Base-by-base conservation (phyloP, 495 filamentous ascomycete genomes). In the Neurospora sp. region DNA sequence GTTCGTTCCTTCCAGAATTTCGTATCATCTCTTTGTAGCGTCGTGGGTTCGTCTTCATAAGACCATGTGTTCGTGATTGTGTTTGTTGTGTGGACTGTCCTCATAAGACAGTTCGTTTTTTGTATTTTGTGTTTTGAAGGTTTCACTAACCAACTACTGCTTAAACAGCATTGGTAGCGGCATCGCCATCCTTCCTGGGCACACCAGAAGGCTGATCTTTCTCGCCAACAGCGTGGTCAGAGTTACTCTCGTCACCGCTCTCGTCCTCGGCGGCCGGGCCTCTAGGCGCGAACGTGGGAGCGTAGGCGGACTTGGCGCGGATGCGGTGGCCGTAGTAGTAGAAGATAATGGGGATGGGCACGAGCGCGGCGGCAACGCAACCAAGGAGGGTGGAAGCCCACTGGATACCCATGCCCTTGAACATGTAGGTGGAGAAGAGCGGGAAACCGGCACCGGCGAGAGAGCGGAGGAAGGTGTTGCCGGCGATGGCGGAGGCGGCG, bases 401-500 rank as follows among this genome's bases (percentile, higher is more conserved):
- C 73, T 95, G 82, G 69, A 96, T 90, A 46, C 91, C 90, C 80
- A 97, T 86, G 42, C 85, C 88, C 4, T 90, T 81, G 80, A 94
- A 95, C 92, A 97, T 94, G 75, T 95, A 91, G 12, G 83, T 88
- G 0, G 90, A 86, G 79, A 97, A 97, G 4, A 97, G 85, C 12
- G 94, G 94, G 82, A 97, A 97, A 0, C 86, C 89, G 9, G 92
- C 91, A 31, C 91, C 93, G 62, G 89, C 89, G 1, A 93, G 82
- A 6, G 91, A 94, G 3, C 94, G 92, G 10, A 96, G 84, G 80
- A 97, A 94, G 0, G 94, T 96, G 80, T 97, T 97, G 31, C 90
- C 93, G 9, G 94, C 94, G 69, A 97, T 93, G 37, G 93, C 92
- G 7, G 93, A 95, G 42, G 93, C 93, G 14, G 93, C 93, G 72